Evolutionary conservation across 2,329 filamentous ascomycete genomes (phyloP).

Genomic region (Xylogone sp.): DNA sequence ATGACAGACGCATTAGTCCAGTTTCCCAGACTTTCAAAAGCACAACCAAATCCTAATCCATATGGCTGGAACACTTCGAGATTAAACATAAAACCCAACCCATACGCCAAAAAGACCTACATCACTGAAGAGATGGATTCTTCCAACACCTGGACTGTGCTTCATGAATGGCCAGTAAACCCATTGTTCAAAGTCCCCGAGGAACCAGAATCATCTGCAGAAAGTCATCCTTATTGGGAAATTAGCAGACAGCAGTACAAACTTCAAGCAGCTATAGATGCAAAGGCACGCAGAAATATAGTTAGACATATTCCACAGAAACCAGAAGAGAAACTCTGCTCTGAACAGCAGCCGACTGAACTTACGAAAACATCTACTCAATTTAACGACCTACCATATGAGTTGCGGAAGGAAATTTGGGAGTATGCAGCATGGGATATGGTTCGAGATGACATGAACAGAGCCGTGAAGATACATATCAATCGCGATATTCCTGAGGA

Average conservation of each 20-base stretch:
- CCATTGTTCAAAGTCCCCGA: background rate
- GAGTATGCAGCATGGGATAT: background rate
- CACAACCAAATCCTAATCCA: background rate
- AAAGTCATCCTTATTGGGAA: background rate
- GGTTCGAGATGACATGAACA: slow-evolving; percentile 8
- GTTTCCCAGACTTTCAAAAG: background rate
- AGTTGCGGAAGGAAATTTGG: slow-evolving; percentile 7
- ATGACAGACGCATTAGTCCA: background rate
- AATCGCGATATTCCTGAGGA: slow-evolving; percentile 11
- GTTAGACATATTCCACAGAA: background rate
- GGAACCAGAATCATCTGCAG: background rate
- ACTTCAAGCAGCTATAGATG: background rate
- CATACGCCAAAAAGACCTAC: background rate
- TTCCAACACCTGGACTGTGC: background rate
- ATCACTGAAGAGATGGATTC: background rate
- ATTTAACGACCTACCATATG: slow-evolving; percentile 1
- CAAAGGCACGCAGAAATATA: background rate
- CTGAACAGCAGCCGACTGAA: background rate
- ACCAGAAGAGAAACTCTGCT: background rate
- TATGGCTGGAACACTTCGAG: background rate
- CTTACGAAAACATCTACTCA: background rate
- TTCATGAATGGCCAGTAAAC: background rate
- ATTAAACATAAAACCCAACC: background rate
- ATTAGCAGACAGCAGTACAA: background rate
- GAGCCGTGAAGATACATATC: slow-evolving; percentile 1